A percentile compares a stretch with the other conserved stretches of the same genome.
These are phyloP conservation scores for Lactarius pseudohatsudake DNA, from an alignment of 768 basidiomycete genomes.

Conservation along the genomic window DNA sequence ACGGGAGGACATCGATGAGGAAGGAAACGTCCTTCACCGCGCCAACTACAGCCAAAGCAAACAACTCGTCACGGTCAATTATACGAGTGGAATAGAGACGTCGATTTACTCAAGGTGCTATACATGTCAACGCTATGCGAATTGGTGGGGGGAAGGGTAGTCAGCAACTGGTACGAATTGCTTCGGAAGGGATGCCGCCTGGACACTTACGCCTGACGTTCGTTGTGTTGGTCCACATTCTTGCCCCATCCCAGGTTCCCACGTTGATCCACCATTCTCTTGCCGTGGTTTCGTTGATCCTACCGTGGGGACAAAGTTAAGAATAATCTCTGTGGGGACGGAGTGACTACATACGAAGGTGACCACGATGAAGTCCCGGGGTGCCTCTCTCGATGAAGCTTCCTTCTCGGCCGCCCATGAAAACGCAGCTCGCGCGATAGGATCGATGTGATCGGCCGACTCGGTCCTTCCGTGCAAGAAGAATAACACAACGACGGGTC, in stretches of 20 bases:
- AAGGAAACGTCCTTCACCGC: slow-evolving; percentile 76
- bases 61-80: background rate
- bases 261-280: slow-evolving; percentile 38
- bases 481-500: slow-evolving; percentile 41
- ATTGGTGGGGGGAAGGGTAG: slow-evolving; percentile 20
- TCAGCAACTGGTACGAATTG: slow-evolving; percentile 10
- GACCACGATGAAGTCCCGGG: slow-evolving; percentile 47
- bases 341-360: slow-evolving; percentile 42
- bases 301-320: slow-evolving; percentile 25
- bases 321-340: background rate
- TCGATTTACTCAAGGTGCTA: slow-evolving; percentile 42
- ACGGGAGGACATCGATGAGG: slow-evolving; percentile 75
- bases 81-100: background rate
- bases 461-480: slow-evolving; percentile 49
- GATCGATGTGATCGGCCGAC: slow-evolving; percentile 36
- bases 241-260: slow-evolving; percentile 43
- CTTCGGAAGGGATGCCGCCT: background rate
- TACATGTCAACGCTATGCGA: slow-evolving; percentile 47
- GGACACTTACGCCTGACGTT: slow-evolving; percentile 43
- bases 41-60: slow-evolving; percentile 44
- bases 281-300: slow-evolving; percentile 58
- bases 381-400: slow-evolving; percentile 25
- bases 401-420: slow-evolving; percentile 31
- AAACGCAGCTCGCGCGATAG: slow-evolving; percentile 39
- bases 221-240: slow-evolving; percentile 39